Evolutionary conservation across 495 filamentous ascomycete genomes (phyloP).

Genomic region (Podospora bellae-mahoneyi): DNA sequence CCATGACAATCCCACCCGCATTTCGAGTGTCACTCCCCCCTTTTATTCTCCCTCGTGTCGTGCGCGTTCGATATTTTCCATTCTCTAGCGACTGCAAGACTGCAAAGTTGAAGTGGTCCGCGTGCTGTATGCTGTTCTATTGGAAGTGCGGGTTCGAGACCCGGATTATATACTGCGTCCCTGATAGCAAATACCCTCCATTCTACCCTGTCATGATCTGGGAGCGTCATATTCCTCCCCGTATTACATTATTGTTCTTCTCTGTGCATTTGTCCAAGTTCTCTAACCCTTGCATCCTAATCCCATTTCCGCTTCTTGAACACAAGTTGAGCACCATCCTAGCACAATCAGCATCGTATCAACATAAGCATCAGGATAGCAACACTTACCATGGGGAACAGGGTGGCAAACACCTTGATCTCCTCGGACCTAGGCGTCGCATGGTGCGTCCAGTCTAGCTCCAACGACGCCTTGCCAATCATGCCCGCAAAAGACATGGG

Average conservation of each 20-base stretch:
- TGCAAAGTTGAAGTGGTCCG: too few species aligned
- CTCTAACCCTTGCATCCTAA: not conserved
- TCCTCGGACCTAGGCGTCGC: slow-evolving; percentile 73
- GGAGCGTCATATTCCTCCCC: too few species aligned
- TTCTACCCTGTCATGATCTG: too few species aligned
- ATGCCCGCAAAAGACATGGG: slow-evolving; percentile 77
- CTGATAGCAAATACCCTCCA: not conserved
- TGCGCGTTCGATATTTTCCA: too few species aligned
- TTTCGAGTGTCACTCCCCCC: not conserved
- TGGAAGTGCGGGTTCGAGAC: not conserved
- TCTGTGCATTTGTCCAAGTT: not conserved
- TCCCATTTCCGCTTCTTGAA: slow-evolving; percentile 9
- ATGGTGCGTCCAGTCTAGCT: slow-evolving; percentile 83
- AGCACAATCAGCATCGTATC: not conserved
- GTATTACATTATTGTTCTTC: not conserved
- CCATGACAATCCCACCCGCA: not conserved
- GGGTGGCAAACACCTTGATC: slow-evolving; percentile 93
- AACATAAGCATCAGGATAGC: not conserved
- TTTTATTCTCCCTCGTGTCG: not conserved
- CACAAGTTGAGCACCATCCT: slow-evolving; percentile 10
- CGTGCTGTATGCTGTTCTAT: not conserved
- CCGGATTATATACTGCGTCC: not conserved
- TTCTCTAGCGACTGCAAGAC: too few species aligned
- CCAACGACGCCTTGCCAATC: slow-evolving; percentile 83
- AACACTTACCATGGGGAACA: slow-evolving; percentile 79